These are phyloP conservation scores for Ramaria sp. DNA, from an alignment of 768 basidiomycete genomes.

Conservation along the genomic window DNA sequence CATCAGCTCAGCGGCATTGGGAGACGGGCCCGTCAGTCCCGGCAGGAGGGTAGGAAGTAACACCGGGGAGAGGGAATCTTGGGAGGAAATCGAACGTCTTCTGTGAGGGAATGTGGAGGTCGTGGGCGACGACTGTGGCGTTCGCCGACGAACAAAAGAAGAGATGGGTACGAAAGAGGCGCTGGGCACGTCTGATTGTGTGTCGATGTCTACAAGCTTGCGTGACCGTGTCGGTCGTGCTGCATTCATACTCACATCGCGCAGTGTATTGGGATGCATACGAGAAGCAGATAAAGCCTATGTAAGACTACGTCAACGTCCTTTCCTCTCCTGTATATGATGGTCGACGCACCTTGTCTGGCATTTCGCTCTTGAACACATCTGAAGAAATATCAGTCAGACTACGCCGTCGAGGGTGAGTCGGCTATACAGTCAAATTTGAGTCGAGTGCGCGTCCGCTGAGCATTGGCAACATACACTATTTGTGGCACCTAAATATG, in stretches of 20 bases:
- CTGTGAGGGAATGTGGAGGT: constrained; percentile 48
- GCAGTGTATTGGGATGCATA: background rate
- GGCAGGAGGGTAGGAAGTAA: constrained; percentile 56
- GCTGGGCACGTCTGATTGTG: background rate
- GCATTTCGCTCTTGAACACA: background rate
- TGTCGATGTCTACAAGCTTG: constrained; percentile 2
- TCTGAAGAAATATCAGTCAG: background rate
- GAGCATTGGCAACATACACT: background rate
- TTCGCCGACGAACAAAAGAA: constrained; percentile 68
- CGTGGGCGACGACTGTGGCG: constrained; percentile 63
- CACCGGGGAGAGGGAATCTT: constrained; percentile 38
- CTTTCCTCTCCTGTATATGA: too few relatives aligned
- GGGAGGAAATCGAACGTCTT: constrained; percentile 10
- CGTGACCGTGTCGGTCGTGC: background rate
- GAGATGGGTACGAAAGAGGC: constrained; percentile 45
- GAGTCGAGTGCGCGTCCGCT: background rate
- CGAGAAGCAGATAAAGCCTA: constrained; percentile 4
- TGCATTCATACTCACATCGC: constrained; percentile 1
- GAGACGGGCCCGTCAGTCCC: background rate
- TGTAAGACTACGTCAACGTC: background rate
- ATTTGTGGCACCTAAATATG: constrained; percentile 2
- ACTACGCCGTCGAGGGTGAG: constrained; percentile 1
- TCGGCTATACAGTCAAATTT: background rate
- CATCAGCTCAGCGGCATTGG: background rate
- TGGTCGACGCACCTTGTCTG: background rate